Base-by-base conservation (phyloP, 306 rosid genomes). In the Urtica urens region DNA sequence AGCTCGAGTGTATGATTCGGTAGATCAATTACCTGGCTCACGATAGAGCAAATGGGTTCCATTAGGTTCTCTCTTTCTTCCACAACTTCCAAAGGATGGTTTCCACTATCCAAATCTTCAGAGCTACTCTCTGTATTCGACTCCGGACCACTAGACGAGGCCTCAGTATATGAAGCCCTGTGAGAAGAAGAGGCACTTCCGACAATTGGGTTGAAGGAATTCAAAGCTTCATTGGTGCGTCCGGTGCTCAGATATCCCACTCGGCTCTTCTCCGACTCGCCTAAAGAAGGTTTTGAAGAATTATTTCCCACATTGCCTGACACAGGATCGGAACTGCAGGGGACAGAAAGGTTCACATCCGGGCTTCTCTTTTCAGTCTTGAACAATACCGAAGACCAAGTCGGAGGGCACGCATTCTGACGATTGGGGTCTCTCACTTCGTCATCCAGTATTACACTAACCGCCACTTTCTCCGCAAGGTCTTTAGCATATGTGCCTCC, bases 21-120 rank as follows among this genome's bases (percentile, higher is more conserved):
- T 24, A 23, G 31, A 45, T 22, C 38, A 46, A 38, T 56, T 59
- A 75, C 82, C 82, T 46, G 23, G 23, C 56, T 34, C 27, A 55
- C 42, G 60, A 49, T 18, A 40, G 53, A 63, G 30, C 45, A 48
- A 28, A 28, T n/a, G n/a, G n/a, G 33, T 10, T 28, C 33, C 33
- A 4, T 28, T 4, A 28, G 4, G 33, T 4, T 10, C 10, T 28
- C 33, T 10, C 17, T 9, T 37, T 26, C n/a, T 51, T 46, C 27
- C 25, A 9, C 2, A 53, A 21, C 49, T 23, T 49, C 27, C 10
- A 9, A 27, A 49, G 28, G 21, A 20, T 41, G 35, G 2, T 39
- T 20, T 38, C 10, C 51, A 13, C 26, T 15, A 11, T 23, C 43
- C 18, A 38, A 45, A 53, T 6, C 31, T 25, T 42, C 31, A 42